Evolutionary conservation across 495 filamentous ascomycete genomes (phyloP).

Genomic region (Lichina pygmaea): DNA sequence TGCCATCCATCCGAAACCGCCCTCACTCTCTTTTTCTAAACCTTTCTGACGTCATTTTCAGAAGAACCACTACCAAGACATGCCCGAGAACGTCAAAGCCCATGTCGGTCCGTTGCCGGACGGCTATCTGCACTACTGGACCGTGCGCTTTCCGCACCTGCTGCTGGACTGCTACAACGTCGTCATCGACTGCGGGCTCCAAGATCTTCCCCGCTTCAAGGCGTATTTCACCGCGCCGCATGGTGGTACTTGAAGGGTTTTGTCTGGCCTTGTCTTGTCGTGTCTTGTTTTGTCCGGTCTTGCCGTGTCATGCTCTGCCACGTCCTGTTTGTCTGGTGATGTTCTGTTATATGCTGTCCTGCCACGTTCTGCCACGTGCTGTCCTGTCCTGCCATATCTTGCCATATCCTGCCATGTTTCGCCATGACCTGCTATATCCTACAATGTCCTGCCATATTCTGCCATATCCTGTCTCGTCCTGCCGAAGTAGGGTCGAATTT

Average conservation of each 20-base stretch:
- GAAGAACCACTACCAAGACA: slow-evolving; percentile 75
- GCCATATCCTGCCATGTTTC: too few relatives aligned
- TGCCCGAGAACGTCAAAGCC: slow-evolving; percentile 53
- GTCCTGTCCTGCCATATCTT: too few relatives aligned
- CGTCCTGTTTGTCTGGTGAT: too few relatives aligned
- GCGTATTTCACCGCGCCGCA: slow-evolving; percentile 25
- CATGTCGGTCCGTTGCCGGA: slow-evolving; percentile 58
- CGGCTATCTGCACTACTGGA: slow-evolving; percentile 76
- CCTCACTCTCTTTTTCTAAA: not conserved
- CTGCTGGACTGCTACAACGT: slow-evolving; percentile 57
- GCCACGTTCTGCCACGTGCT: too few relatives aligned
- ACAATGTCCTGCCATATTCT: too few relatives aligned
- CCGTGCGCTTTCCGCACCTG: slow-evolving; percentile 50
- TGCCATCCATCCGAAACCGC: not conserved
- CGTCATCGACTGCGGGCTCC: slow-evolving; percentile 35
- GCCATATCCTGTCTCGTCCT: too few relatives aligned
- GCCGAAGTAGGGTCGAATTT: too few relatives aligned
- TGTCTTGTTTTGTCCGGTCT: too few relatives aligned
- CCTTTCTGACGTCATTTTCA: not conserved
- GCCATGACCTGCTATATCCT: too few relatives aligned
- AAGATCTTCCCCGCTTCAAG: slow-evolving; percentile 43
- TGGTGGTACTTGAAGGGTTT: not conserved
- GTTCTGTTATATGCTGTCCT: too few relatives aligned
- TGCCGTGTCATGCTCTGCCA: too few relatives aligned
- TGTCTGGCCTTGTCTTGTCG: too few relatives aligned